These are phyloP conservation scores for Parachaetomium inaequale DNA, from an alignment of 495 filamentous ascomycete species.

Conservation along the genomic window DNA sequence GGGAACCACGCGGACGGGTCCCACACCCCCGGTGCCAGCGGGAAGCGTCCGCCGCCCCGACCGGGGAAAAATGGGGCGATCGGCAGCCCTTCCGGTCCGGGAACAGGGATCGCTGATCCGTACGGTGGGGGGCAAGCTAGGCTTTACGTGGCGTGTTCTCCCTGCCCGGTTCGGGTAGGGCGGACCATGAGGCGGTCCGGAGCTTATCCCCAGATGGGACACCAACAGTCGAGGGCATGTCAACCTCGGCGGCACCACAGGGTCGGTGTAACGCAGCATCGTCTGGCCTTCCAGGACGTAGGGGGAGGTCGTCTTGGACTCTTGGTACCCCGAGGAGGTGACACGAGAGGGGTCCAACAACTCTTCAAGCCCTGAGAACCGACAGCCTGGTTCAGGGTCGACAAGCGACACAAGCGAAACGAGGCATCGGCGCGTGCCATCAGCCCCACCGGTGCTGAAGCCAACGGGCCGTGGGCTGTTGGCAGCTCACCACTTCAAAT, in stretches of 20 bases:
- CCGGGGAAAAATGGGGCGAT: not conserved
- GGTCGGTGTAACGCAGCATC: not conserved
- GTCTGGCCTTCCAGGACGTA: no score
- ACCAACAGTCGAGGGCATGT: not conserved
- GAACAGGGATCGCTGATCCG: not conserved
- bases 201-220: not conserved
- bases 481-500: no score
- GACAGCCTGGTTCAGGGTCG: slow-evolving; percentile 1
- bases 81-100: not conserved
- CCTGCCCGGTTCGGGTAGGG: no score
- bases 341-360: no score
- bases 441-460: not conserved
- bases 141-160: not conserved
- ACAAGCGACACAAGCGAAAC: not conserved
- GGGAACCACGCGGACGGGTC: not conserved
- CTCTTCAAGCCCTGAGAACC: no score
- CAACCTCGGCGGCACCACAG: no score
- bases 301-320: no score
- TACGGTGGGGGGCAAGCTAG: not conserved
- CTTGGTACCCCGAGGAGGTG: no score
- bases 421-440: not conserved
- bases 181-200: not conserved
- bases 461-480: not conserved
- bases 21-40: not conserved
- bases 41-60: not conserved